Base-by-base conservation (phyloP, 352 stramenopile species). In the Blastocystis sp. region DNA sequence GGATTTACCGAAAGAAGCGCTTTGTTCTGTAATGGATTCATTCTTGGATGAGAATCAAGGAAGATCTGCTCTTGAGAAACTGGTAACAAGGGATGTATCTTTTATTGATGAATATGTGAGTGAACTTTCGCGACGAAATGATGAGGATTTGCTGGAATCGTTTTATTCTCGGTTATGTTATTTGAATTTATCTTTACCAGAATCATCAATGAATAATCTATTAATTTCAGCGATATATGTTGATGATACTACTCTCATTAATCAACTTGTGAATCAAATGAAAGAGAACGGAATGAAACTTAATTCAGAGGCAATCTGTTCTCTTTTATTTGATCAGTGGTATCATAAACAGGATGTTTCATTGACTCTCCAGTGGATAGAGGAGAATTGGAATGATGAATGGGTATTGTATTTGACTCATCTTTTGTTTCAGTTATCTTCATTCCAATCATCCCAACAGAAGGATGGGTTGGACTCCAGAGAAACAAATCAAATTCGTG, bases 111-210 rank as follows among this genome's bases (percentile, higher is more conserved):
- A 29, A 49, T 83, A 83, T 43, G 21, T 83, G 35, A 42, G 11
- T 52, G 71, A 65, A 29, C 14, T 57, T 5, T 52, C 14, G 0
- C 24, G 27, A 21, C 71, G 71, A 7, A 43, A 43, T 16, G 71
- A 65, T 1, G 24, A 7, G n/a, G 21, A 65, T 11, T 49, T 24
- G 14, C 9, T 83, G 21, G 9, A 19, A 6, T 21, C 42, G 51
- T 67, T 83, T 24, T 66, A 83, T 66, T 21, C 37, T 3, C 71
- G 35, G 4, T 43, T 83, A 12, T 39, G 51, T 43, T 83, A 83
- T 63, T 27, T 83, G 11, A 66, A 29, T 61, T 42, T 83, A 35
- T 56, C 49, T 5, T 16, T 83, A 9, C 27, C 49, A 35, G 24
- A 16, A 21, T 27, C 56, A 16, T 39, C 46, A 7, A n/a, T 56